Conservation (phyloP, 495 filamentous ascomycete species). For the Neurospora sp. region DNA sequence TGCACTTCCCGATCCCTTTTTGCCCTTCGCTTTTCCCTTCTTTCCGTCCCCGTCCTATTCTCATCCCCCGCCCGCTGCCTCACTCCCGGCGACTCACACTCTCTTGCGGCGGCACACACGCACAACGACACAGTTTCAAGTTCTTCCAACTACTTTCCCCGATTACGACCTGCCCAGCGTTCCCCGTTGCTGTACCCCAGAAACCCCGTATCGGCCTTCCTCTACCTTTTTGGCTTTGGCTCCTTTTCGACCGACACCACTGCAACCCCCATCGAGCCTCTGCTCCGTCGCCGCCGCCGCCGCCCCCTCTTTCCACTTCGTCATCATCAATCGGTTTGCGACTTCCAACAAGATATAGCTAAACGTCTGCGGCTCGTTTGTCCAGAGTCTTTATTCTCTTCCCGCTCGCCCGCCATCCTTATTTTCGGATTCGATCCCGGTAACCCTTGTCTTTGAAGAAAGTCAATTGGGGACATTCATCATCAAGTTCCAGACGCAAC, state of each 20-base stretch:
- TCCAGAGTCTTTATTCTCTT: background rate
- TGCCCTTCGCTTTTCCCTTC: slow-evolving; percentile 3
- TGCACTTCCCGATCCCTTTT: slow-evolving; percentile 1
- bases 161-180: background rate
- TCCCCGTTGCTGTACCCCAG: background rate
- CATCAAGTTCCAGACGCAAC: background rate
- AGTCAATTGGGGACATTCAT: background rate
- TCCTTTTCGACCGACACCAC: background rate
- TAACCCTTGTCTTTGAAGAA: background rate
- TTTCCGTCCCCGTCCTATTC: slow-evolving; percentile 2
- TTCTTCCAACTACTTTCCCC: background rate
- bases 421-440: background rate
- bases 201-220: background rate
- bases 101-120: background rate
- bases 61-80: background rate
- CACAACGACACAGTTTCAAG: no score
- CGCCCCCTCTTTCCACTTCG: slow-evolving; percentile 3
- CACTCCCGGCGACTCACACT: slow-evolving; percentile 2
- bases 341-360: background rate
- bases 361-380: slow-evolving; percentile 1
- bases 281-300: background rate
- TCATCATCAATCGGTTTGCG: background rate
- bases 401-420: background rate
- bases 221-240: background rate
- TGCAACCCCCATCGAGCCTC: background rate